Evolutionary conservation across 2,329 filamentous ascomycete genomes (phyloP), one percentile per base, ranked within the genome.

Genomic region (Botrytis tulipae): DNA sequence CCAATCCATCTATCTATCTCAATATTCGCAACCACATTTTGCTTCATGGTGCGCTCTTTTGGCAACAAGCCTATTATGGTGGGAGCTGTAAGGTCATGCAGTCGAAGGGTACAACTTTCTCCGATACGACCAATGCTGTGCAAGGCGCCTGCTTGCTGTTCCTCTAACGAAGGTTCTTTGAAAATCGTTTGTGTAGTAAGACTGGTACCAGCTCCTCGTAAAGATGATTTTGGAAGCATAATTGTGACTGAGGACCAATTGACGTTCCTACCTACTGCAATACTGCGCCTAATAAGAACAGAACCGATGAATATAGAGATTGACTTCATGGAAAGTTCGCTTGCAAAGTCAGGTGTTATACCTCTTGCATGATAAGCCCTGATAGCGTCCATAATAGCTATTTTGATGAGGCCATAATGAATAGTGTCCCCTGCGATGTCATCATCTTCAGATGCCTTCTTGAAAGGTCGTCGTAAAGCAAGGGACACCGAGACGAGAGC

Each of bases 321-420:
- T 29, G 35, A 68, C 2, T 37, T 29, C 32, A n/a, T 35, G 18
- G 46, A 54, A 29, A 68, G 9, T 29, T 16, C 9, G 25, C 0
- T 6, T 29, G 35, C 25, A 29, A 7, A 14, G 16, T 4, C 22
- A 40, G 46, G 25, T 4, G 0, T 40, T 18, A 4, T 3, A 1
- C 20, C 0, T n/a, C 16, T 18, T 35, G 32, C 8, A 5, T 46
- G 20, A 48, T 61, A 79, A 7, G 61, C 67, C 18, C 48, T 37
- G 32, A 76, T 76, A 20, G 83, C 83, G 37, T 82, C 81, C 46
- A 91, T 82, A 22, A 94, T 84, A 0, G 85, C 84, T 82, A 94
- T 93, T 83, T 89, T 90, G 22, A 94, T 84, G 16, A 84, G 85
- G 2, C 92, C 92, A 79, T 95, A 95, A 83, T 95, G 91, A 37